A percentile compares a stretch with the other conserved stretches of the same genome.
Evolutionary conservation across 345 rosid species (phyloP).

Genomic region (Bretschneidera sinensis): DNA sequence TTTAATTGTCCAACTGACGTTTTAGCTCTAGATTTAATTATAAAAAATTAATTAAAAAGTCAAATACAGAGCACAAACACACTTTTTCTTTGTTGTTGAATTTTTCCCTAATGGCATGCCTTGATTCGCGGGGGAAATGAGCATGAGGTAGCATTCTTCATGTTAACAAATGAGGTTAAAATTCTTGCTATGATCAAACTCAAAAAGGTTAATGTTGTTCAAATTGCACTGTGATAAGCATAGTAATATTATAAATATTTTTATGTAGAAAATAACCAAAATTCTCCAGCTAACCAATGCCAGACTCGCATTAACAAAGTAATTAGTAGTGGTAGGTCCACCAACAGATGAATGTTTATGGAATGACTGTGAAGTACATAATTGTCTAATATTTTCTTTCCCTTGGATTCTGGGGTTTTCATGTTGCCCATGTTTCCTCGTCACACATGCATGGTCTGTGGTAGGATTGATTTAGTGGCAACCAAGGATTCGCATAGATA

Average conservation of each 20-base stretch:
- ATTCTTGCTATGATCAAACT: background rate
- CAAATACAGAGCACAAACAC: slow-evolving; percentile 12
- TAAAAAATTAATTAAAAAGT: slow-evolving; percentile 2
- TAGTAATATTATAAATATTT: background rate
- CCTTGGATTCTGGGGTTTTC: slow-evolving; percentile 42
- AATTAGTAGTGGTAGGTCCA: slow-evolving; percentile 24
- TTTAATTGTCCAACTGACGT: too few relatives aligned
- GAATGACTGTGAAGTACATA: slow-evolving; percentile 12
- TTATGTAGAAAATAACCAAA: slow-evolving; percentile 13
- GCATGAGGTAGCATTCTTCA: too few relatives aligned
- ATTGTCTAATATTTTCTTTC: slow-evolving; percentile 8
- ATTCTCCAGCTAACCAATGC: slow-evolving; percentile 25
- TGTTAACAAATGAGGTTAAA: too few relatives aligned
- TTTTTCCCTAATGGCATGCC: slow-evolving; percentile 25
- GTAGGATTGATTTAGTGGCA: slow-evolving; percentile 6
- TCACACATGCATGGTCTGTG: slow-evolving; percentile 35
- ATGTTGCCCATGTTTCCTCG: slow-evolving; percentile 42
- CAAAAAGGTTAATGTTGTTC: background rate
- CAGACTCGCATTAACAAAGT: slow-evolving; percentile 22
- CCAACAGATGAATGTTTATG: slow-evolving; percentile 16
- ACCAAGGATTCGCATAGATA: too few relatives aligned
- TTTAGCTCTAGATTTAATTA: too few relatives aligned
- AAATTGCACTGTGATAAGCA: too few relatives aligned
- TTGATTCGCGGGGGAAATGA: slow-evolving; percentile 24
- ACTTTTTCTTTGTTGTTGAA: background rate